phyloP scores from a whole-genome alignment of 2,329 filamentous ascomycete genomes.

The Nemania sp. region DNA sequence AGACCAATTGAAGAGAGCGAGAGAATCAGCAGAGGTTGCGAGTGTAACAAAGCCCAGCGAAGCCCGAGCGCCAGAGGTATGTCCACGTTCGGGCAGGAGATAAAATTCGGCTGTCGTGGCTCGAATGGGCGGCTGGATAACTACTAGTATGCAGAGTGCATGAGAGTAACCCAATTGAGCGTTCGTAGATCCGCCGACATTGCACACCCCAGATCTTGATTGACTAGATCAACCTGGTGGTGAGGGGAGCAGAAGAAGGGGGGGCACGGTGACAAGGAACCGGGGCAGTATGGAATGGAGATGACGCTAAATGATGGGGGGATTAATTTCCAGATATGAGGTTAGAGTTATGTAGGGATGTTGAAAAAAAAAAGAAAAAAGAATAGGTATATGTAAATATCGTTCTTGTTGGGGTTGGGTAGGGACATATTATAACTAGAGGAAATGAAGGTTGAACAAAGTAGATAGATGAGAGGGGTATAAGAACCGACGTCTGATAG shows the following conservation, averaged over 20 bases:
- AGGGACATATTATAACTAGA: too few species aligned
- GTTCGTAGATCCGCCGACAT: conserved; percentile 50
- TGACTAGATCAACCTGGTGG: conserved; percentile 21
- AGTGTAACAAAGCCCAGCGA: conserved; percentile 48
- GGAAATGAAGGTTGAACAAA: too few species aligned
- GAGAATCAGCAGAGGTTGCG: conserved; percentile 41
- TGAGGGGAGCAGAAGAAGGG: conserved; percentile 25
- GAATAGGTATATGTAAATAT: not conserved
- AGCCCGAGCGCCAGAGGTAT: conserved; percentile 46
- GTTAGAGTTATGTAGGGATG: too few species aligned
- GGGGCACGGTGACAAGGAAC: conserved; percentile 12
- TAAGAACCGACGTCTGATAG: not conserved
- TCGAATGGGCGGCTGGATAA: conserved; percentile 52
- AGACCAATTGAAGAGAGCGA: conserved; percentile 47
- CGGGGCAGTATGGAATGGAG: conserved; percentile 2
- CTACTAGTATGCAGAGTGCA: conserved; percentile 52
- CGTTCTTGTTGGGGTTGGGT: too few species aligned
- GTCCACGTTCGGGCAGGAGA: conserved; percentile 52
- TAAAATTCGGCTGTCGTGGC: conserved; percentile 53
- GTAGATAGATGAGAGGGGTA: not conserved
- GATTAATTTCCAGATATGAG: too few species aligned
- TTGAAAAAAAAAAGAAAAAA: too few species aligned
- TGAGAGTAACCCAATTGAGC: conserved; percentile 52
- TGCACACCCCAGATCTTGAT: conserved; percentile 41
- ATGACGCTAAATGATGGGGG: not conserved